Evolutionary conservation across 2,329 filamentous ascomycete species (phyloP).

Genomic region (Talaromyces piceae): DNA sequence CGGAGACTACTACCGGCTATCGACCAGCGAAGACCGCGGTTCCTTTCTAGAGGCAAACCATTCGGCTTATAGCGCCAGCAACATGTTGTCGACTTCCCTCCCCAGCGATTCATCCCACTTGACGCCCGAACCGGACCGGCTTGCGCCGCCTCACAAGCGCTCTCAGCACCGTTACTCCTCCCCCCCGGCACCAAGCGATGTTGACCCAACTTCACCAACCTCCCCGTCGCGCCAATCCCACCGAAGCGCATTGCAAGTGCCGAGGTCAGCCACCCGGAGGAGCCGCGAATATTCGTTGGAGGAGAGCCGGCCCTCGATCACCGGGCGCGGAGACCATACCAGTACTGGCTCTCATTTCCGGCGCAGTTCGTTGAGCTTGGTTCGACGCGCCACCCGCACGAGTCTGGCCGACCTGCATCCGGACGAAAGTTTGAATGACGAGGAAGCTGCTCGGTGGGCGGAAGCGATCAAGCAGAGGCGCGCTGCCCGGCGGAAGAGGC

Average conservation of each 20-base stretch:
- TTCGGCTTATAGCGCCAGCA: conserved; percentile 4
- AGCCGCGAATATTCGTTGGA: conserved; percentile 56
- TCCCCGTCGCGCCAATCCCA: conserved; percentile 57
- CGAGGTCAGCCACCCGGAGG: conserved; percentile 58
- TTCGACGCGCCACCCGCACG: conserved; percentile 72
- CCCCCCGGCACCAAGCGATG: conserved; percentile 48
- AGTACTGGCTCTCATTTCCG: conserved; percentile 56
- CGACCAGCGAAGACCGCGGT: conserved; percentile 25
- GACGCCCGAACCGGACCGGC: conserved; percentile 24
- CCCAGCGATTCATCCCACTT: conserved; percentile 25
- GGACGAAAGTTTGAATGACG: conserved; percentile 78
- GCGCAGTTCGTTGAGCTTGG: conserved; percentile 75
- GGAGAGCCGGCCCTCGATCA: conserved; percentile 58
- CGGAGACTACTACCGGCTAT: conserved; percentile 8
- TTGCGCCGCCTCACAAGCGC: conserved; percentile 21
- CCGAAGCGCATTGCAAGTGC: conserved; percentile 82
- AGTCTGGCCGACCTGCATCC: conserved; percentile 75
- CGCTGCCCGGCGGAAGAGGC: conserved; percentile 74
- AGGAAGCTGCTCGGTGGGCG: conserved; percentile 85
- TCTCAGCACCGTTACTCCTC: conserved; percentile 32
- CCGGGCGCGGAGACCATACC: conserved; percentile 61
- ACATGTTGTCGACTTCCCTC: conserved; percentile 25
- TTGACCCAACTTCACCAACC: conserved; percentile 46
- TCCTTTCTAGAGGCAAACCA: conserved; percentile 18
- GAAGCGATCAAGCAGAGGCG: conserved; percentile 88